Conservation (phyloP, 2,329 filamentous ascomycete genomes). For the Monilinia vaccinii-corymbosi region DNA sequence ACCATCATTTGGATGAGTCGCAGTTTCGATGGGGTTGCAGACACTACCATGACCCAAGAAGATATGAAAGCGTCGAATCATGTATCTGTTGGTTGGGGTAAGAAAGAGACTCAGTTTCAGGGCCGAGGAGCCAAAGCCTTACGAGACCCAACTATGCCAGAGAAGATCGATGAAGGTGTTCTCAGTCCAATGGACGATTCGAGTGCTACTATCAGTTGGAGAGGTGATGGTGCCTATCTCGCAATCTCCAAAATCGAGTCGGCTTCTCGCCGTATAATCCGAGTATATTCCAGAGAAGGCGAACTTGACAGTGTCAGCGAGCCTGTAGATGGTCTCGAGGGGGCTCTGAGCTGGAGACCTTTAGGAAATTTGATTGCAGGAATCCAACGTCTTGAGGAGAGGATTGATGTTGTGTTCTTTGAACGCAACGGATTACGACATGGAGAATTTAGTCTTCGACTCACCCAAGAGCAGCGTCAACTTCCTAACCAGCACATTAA, state of each 20-base stretch:
- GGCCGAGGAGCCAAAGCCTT: conserved; percentile 80
- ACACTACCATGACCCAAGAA: conserved; percentile 60
- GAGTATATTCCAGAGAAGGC: conserved; percentile 86
- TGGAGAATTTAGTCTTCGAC: conserved; percentile 77
- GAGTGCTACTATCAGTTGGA: conserved; percentile 72
- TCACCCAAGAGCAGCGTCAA: conserved; percentile 49
- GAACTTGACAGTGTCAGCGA: conserved; percentile 89
- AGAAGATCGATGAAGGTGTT: conserved; percentile 77
- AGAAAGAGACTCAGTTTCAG: conserved; percentile 96
- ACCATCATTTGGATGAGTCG: conserved; percentile 89
- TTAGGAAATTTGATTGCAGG: conserved; percentile 85
- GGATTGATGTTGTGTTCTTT: conserved; percentile 85
- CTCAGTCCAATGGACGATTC: conserved; percentile 67
- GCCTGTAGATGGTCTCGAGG: conserved; percentile 86
- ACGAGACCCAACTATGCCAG: conserved; percentile 88
- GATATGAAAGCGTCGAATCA: conserved; percentile 85
- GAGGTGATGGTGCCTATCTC: conserved; percentile 86
- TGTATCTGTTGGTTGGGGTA: conserved; percentile 96
- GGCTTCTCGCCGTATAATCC: conserved; percentile 64
- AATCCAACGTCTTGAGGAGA: conserved; percentile 60
- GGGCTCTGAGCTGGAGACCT: conserved; percentile 81
- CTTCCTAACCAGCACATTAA: conserved; percentile 48
- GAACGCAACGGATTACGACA: conserved; percentile 97
- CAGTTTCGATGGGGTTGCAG: conserved; percentile 74
- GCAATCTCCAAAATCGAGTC: conserved; percentile 74